These are phyloP conservation scores for Waltergamsia citrina DNA, from an alignment of 2,329 filamentous ascomycete species.

Conservation along the genomic window DNA sequence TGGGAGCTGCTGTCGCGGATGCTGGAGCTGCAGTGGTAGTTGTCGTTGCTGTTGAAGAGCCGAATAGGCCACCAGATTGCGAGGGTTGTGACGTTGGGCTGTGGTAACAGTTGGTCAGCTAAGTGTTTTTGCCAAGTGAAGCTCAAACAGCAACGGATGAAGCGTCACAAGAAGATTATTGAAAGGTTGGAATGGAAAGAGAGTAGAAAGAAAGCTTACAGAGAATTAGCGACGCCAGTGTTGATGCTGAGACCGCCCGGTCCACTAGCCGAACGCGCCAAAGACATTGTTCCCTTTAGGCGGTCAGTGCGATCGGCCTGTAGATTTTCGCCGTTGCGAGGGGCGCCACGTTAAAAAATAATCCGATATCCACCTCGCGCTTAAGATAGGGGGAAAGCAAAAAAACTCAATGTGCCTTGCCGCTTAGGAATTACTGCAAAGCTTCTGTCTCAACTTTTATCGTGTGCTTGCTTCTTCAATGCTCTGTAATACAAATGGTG, in stretches of 20 bases:
- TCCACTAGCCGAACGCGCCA: constrained; percentile 48
- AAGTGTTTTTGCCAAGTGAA: neutral
- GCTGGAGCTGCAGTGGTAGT: constrained; percentile 15
- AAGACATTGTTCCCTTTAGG: too few relatives aligned
- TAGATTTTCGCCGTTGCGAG: too few relatives aligned
- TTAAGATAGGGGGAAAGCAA: too few relatives aligned
- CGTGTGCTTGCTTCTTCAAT: too few relatives aligned
- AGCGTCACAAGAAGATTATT: too few relatives aligned
- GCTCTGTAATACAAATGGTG: too few relatives aligned
- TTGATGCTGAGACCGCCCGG: constrained; percentile 55
- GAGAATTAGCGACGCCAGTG: constrained; percentile 47
- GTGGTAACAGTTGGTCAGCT: neutral
- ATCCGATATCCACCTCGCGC: too few relatives aligned
- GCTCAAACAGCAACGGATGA: neutral
- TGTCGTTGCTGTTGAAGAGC: constrained; percentile 11
- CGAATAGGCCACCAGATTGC: constrained; percentile 25
- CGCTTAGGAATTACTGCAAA: too few relatives aligned
- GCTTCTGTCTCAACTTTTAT: too few relatives aligned
- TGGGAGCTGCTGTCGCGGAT: constrained; percentile 6
- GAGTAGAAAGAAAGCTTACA: constrained; percentile 11
- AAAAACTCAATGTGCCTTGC: too few relatives aligned
- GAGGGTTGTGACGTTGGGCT: constrained; percentile 20
- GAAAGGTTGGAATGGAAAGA: constrained; percentile 1
- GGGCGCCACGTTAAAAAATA: too few relatives aligned
- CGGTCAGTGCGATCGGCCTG: too few relatives aligned